Base-by-base conservation (phyloP, 495 filamentous ascomycete species). In the Aspergillus avenaceus region DNA sequence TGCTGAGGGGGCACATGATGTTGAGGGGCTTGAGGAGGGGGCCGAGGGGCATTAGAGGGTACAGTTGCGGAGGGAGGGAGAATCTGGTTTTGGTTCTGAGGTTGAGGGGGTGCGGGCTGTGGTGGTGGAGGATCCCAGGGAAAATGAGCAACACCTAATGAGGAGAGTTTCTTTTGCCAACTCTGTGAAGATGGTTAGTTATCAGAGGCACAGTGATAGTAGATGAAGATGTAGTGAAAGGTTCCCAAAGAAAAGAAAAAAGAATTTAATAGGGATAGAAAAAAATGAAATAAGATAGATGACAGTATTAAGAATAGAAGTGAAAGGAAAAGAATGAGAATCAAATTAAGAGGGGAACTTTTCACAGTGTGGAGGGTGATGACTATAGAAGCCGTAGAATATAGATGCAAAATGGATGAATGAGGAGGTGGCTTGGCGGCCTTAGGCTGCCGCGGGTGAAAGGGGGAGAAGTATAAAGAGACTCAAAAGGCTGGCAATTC, bases 161-260 rank as follows among this genome's bases (percentile, higher is more conserved):
- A 81, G 0, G 92, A 85, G 18, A 97, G 81, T 70, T 91, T 95
- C 49, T 80, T 76, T 70, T 97, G 92, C 95, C 95, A 99, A 70
- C 78, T 86, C 93, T 98, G 61, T 53, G 32, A 41, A 54, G 23
- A 38, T 19, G 3, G 11, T 18, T 21, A 2, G 13, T 19, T 14
- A 31, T 13, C 2, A 31, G 28, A 21, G 4, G n/a, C n/a, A n/a
- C n/a, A n/a, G n/a, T n/a, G n/a, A n/a, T n/a, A n/a, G n/a, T n/a
- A n/a, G n/a, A n/a, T n/a, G n/a, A n/a, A n/a, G n/a, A n/a, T n/a
- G n/a, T n/a, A n/a, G n/a, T 19, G 21, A 38, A 38, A 21, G 49
- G 14, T n/a, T 21, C 44, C 23, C 46, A 27, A 26, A 29, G 12
- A 36, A 43, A 49, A 38, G 29, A 53, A 47, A 49, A 55, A 47